Conservation (phyloP, 1,284 basidiomycete genomes). For the Ceratobasidium sp. region DNA sequence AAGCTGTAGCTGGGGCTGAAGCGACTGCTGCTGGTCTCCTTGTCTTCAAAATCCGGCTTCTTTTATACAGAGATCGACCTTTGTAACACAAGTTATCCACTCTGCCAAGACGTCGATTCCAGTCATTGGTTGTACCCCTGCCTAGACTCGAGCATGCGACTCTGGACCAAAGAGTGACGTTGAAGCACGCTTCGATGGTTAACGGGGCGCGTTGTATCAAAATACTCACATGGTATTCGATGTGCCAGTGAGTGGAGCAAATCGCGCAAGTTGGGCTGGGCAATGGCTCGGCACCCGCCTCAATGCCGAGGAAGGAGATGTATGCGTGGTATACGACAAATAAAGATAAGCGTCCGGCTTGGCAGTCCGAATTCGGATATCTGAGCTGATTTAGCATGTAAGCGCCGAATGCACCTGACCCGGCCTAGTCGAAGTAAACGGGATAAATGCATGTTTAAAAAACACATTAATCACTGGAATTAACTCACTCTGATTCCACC, state of each 20-base stretch:
- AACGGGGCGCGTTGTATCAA: neutral
- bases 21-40: slow-evolving; percentile 30
- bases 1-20: slow-evolving; percentile 17
- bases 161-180: neutral
- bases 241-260: neutral
- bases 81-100: neutral
- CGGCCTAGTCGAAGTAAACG: neutral
- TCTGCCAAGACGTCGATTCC: neutral
- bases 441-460: neutral
- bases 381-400: neutral
- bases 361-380: neutral
- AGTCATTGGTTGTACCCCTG: neutral
- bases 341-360: neutral
- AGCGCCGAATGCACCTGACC: neutral
- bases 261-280: neutral
- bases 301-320: slow-evolving; percentile 16
- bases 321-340: neutral
- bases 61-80: slow-evolving; percentile 6
- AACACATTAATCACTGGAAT: neutral
- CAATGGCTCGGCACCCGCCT: slow-evolving; percentile 5
- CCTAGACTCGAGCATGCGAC: neutral
- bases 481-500: neutral
- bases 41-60: neutral
- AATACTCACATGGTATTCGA: slow-evolving; percentile 15
- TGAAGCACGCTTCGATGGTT: neutral